These are phyloP conservation scores for Lasiosphaeria hispida DNA, from an alignment of 495 filamentous ascomycete genomes.

Conservation along the genomic window DNA sequence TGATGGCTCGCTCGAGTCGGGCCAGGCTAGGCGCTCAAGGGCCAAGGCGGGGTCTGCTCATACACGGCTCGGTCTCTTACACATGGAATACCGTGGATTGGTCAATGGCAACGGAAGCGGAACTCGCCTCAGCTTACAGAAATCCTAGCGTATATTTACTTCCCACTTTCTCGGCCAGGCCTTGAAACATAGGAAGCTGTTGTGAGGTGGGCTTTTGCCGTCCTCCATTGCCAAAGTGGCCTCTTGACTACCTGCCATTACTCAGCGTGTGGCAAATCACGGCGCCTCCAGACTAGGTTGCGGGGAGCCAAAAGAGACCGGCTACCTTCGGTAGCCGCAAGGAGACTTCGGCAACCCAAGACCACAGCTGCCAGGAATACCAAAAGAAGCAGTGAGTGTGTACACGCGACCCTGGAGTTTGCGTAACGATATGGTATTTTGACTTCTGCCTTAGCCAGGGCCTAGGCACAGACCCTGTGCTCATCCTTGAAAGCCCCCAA, in stretches of 20 bases:
- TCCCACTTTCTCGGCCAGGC: background rate
- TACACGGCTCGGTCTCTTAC: background rate
- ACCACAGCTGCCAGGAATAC: too few relatives aligned
- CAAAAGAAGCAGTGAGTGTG: too few relatives aligned
- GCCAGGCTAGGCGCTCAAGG: too few relatives aligned
- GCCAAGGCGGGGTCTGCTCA: background rate
- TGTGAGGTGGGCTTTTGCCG: background rate
- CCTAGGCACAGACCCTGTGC: background rate
- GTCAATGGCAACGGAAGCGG: conserved; percentile 6
- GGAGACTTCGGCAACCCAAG: too few relatives aligned
- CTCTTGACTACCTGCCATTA: background rate
- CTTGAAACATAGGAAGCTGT: too few relatives aligned
- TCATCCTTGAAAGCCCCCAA: background rate
- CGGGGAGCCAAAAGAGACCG: too few relatives aligned
- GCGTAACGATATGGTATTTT: too few relatives aligned
- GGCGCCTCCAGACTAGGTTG: too few relatives aligned
- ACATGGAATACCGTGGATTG: conserved; percentile 3
- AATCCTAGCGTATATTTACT: too few relatives aligned
- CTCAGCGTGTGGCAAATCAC: background rate
- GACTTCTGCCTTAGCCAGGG: background rate
- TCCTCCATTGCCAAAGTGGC: conserved; percentile 5
- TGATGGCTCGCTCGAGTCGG: too few relatives aligned
- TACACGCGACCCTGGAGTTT: background rate
- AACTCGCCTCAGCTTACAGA: background rate
- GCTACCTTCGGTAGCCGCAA: too few relatives aligned